Percentiles rank a stretch among this genome's conserved stretches.
Evolutionary conservation across 208 protist genomes (phyloP).

Genomic region (Trypanosomatidae sp.): DNA sequence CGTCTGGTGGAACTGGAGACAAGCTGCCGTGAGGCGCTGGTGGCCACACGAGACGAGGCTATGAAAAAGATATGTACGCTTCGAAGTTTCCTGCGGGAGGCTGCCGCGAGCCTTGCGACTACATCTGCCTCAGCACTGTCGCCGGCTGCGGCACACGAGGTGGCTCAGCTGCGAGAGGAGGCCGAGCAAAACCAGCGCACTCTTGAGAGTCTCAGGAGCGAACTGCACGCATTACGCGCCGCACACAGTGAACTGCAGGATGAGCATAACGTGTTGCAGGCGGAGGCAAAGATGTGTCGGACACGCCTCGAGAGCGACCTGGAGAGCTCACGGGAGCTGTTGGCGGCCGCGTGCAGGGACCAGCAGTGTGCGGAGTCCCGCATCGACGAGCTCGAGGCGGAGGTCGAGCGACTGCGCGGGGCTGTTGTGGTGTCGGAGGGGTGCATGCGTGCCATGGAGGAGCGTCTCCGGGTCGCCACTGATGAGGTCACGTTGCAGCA

Average conservation of each 20-base stretch:
- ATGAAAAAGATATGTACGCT: slow-evolving; percentile 12
- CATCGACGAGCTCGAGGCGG: slow-evolving; percentile 30
- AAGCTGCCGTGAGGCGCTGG: slow-evolving; percentile 13
- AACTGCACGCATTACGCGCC: slow-evolving; percentile 17
- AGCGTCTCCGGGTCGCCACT: slow-evolving; percentile 21
- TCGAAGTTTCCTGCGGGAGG: slow-evolving; percentile 10
- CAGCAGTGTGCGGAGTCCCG: slow-evolving; percentile 16
- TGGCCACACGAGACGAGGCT: slow-evolving; percentile 16
- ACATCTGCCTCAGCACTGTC: neutral
- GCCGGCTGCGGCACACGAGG: slow-evolving; percentile 3
- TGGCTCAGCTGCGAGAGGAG: slow-evolving; percentile 5
- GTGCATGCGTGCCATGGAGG: slow-evolving; percentile 24
- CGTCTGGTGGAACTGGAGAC: slow-evolving; percentile 19
- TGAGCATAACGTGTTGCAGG: slow-evolving; percentile 12
- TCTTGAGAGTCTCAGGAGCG: slow-evolving; percentile 4
- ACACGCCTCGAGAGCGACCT: slow-evolving; percentile 20
- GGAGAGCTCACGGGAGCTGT: slow-evolving; percentile 13
- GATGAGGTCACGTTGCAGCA: slow-evolving; percentile 16
- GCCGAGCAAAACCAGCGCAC: neutral
- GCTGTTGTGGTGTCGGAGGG: slow-evolving; percentile 12
- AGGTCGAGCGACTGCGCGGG: slow-evolving; percentile 26
- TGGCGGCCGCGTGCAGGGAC: neutral
- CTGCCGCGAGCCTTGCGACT: neutral
- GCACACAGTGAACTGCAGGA: slow-evolving; percentile 20
- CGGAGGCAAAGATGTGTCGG: slow-evolving; percentile 9